phyloP scores from a whole-genome alignment of 2,329 filamentous ascomycete species.

The Aureobasidium mangrovei region DNA sequence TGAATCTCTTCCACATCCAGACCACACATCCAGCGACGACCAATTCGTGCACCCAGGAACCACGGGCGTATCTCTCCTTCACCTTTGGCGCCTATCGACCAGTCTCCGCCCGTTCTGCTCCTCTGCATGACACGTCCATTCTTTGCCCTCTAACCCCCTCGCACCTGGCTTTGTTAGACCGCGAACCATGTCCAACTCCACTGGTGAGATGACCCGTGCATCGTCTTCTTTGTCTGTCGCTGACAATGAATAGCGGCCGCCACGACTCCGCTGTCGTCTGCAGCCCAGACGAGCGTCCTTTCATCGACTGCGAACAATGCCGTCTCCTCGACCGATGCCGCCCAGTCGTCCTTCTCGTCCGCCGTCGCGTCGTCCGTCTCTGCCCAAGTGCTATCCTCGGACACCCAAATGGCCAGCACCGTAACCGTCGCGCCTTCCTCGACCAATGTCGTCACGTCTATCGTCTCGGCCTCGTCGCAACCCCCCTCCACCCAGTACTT shows the following conservation, averaged over 20 bases:
- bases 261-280: constrained; percentile 2
- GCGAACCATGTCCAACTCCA: constrained; percentile 18
- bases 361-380: constrained; percentile 18
- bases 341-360: constrained; percentile 15
- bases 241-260: constrained; percentile 6
- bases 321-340: constrained; percentile 5
- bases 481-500: constrained; percentile 19
- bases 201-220: constrained; percentile 11
- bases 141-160: background rate
- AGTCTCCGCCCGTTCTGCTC: background rate
- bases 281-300: background rate
- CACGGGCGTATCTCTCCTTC: background rate
- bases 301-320: background rate
- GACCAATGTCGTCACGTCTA: constrained; percentile 17
- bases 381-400: constrained; percentile 14
- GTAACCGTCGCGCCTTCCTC: constrained; percentile 15
- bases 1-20: constrained; percentile 1
- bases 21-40: background rate
- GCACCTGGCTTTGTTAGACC: constrained; percentile 7
- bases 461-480: constrained; percentile 18
- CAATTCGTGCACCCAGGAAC: no score
- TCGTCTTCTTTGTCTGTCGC: background rate
- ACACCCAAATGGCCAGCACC: constrained; percentile 10
- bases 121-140: background rate
- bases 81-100: background rate